phyloP scores from a whole-genome alignment of 257 asterid species.

The Apocynum venetum region DNA sequence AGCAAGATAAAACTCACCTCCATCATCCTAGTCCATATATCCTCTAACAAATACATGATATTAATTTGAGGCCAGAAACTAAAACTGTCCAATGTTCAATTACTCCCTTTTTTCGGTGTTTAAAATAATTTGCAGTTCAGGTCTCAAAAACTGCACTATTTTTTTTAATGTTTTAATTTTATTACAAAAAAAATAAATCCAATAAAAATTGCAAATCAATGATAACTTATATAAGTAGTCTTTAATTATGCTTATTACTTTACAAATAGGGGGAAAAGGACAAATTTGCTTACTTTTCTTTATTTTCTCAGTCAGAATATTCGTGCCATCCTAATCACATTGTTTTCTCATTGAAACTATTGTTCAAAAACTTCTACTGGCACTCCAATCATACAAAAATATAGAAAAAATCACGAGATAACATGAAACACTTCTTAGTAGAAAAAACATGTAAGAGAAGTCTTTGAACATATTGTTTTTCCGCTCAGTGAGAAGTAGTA shows the following conservation, averaged over 20 bases:
- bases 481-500: neutral
- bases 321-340: neutral
- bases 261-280: neutral
- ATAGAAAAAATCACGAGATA: neutral
- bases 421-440: no score
- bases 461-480: neutral
- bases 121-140: neutral
- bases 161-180: no score
- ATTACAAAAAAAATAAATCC: neutral
- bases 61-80: neutral
- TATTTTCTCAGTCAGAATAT: neutral
- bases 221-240: neutral
- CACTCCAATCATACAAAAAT: neutral
- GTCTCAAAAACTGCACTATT: neutral
- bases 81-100: neutral
- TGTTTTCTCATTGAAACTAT: neutral
- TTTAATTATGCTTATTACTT: neutral
- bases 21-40: neutral
- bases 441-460: neutral
- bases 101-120: neutral
- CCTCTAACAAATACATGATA: neutral
- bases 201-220: neutral
- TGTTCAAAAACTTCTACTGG: neutral
- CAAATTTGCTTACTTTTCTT: neutral
- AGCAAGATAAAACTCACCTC: neutral